Evolutionary conservation across 371 early-diverging fungal genomes (phyloP).

Genomic region (Smittium culicis): DNA sequence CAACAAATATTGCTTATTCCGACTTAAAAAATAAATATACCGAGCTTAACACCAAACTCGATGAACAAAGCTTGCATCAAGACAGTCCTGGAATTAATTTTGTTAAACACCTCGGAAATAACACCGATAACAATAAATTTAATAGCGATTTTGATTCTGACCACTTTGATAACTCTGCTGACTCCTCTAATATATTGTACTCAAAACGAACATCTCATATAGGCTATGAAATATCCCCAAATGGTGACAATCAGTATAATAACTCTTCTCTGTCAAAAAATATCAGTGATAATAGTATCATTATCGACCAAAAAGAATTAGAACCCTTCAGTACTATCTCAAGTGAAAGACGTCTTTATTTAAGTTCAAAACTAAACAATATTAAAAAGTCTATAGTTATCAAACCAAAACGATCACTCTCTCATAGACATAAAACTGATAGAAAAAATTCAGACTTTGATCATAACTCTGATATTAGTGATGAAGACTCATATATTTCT

Average conservation of each 20-base stretch:
- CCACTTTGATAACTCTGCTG: background rate
- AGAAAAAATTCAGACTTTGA: background rate
- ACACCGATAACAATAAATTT: background rate
- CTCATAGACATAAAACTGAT: background rate
- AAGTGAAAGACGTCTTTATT: background rate
- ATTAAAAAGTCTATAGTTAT: background rate
- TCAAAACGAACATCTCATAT: too few relatives aligned
- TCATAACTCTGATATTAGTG: background rate
- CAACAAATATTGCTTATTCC: conserved; percentile 29
- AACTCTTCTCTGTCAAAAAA: background rate
- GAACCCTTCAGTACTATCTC: background rate
- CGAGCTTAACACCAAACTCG: background rate
- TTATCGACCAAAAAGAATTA: too few relatives aligned
- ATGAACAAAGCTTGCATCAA: background rate
- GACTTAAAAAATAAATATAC: conserved; percentile 15
- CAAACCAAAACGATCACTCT: too few relatives aligned
- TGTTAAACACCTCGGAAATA: background rate
- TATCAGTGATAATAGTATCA: background rate
- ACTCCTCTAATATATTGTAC: background rate
- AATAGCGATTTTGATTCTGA: background rate
- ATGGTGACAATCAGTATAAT: background rate
- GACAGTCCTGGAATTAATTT: background rate
- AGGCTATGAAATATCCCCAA: too few relatives aligned
- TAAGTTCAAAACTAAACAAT: background rate
- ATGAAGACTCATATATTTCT: background rate